These are phyloP conservation scores for Suillus subaureus DNA, from an alignment of 768 basidiomycete genomes.

Conservation along the genomic window DNA sequence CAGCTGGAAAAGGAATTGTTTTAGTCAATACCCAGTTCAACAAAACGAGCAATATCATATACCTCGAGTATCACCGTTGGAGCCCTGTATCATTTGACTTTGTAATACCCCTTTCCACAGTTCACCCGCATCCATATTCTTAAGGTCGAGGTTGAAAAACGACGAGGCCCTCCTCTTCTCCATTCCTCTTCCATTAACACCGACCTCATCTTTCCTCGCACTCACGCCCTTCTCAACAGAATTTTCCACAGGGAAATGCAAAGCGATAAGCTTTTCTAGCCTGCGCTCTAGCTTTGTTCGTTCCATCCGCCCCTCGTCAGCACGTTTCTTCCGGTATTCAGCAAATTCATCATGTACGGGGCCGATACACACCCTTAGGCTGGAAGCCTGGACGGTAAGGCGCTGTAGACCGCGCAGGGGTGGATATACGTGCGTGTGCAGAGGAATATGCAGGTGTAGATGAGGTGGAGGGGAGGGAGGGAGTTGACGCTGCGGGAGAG, in stretches of 20 bases:
- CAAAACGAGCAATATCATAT: not conserved
- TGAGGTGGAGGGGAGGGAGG: slow-evolving; percentile 17
- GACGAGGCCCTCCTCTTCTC: slow-evolving; percentile 57
- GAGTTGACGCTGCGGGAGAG: slow-evolving; percentile 23
- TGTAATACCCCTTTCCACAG: slow-evolving; percentile 68
- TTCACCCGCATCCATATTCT: slow-evolving; percentile 64
- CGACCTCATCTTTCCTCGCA: slow-evolving; percentile 18
- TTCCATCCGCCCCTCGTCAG: slow-evolving; percentile 65
- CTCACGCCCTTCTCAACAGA: slow-evolving; percentile 16
- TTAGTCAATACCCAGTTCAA: slow-evolving; percentile 8
- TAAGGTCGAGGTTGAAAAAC: slow-evolving; percentile 74
- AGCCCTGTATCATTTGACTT: slow-evolving; percentile 42
- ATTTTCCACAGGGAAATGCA: slow-evolving; percentile 58
- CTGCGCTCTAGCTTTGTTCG: slow-evolving; percentile 83
- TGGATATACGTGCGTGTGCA: slow-evolving; percentile 21
- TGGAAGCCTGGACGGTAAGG: slow-evolving; percentile 94
- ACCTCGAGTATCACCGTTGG: slow-evolving; percentile 75
- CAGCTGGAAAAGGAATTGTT: slow-evolving; percentile 44
- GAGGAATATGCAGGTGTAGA: slow-evolving; percentile 23
- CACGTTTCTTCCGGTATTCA: slow-evolving; percentile 39
- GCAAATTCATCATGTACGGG: slow-evolving; percentile 81
- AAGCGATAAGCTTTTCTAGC: slow-evolving; percentile 80
- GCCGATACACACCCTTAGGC: slow-evolving; percentile 81
- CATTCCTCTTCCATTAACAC: slow-evolving; percentile 9
- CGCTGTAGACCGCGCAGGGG: slow-evolving; percentile 38